A percentile compares a stretch with the other conserved stretches of the same genome.
Evolutionary conservation across 345 rosid species (phyloP).

Genomic region (Lepidium africanum): DNA sequence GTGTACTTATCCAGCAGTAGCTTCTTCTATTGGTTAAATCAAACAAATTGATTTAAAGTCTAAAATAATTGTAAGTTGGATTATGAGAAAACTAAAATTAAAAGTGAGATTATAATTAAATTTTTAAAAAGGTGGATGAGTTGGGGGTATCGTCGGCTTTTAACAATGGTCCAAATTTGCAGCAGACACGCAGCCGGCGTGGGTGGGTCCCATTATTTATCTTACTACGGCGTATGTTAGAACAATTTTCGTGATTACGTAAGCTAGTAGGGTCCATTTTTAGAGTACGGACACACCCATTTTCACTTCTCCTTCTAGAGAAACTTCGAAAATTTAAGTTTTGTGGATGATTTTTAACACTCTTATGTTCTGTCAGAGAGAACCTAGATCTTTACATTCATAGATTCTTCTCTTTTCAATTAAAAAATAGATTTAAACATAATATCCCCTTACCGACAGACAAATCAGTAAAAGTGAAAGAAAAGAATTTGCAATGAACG

Average conservation of each 20-base stretch:
- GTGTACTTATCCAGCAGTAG: background rate
- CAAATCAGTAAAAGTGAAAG: too few relatives aligned
- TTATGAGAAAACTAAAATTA: background rate
- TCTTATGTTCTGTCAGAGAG: background rate
- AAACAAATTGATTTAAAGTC: too few relatives aligned
- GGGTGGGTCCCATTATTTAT: conserved; percentile 1
- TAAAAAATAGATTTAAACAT: too few relatives aligned
- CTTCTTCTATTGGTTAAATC: background rate
- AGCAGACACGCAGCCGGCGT: conserved; percentile 46
- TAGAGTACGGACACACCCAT: background rate
- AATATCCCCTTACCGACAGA: too few relatives aligned
- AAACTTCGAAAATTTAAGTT: background rate
- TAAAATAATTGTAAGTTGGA: background rate
- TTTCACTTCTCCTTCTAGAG: background rate
- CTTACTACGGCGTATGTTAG: conserved; percentile 11
- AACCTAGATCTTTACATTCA: background rate
- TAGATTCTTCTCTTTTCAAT: background rate
- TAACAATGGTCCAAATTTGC: conserved; percentile 15
- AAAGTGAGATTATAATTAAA: background rate
- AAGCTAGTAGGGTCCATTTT: conserved; percentile 13
- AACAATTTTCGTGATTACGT: conserved; percentile 13
- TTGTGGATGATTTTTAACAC: background rate
- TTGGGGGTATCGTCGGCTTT: conserved; percentile 15
- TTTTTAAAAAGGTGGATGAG: background rate
- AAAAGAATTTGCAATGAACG: too few relatives aligned